A percentile compares a stretch with the other conserved stretches of the same genome.
phyloP scores from a whole-genome alignment of 1,284 basidiomycete species.

The Rhodotorula sp. region DNA sequence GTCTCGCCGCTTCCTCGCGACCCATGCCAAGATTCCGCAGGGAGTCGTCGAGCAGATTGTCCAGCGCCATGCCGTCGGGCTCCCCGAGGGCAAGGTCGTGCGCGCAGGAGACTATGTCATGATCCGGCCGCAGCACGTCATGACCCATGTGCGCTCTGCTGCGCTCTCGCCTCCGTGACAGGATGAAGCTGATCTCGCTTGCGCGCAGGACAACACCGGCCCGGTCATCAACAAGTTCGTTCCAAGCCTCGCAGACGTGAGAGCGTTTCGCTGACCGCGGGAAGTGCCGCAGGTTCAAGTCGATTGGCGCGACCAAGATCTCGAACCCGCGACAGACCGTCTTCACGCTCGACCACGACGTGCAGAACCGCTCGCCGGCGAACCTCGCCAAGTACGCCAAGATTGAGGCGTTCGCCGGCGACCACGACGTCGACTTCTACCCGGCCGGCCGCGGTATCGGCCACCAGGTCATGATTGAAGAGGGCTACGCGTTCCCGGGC shows the following conservation, averaged over 20 bases:
- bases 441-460: slow-evolving; percentile 98
- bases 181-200: neutral
- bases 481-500: slow-evolving; percentile 90
- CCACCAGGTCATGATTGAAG: slow-evolving; percentile 91
- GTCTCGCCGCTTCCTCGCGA: slow-evolving; percentile 32
- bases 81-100: slow-evolving; percentile 70
- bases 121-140: slow-evolving; percentile 92
- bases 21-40: slow-evolving; percentile 55
- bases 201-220: slow-evolving; percentile 86
- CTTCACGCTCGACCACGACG: slow-evolving; percentile 97
- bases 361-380: slow-evolving; percentile 93
- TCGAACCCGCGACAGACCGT: slow-evolving; percentile 82
- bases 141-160: slow-evolving; percentile 53
- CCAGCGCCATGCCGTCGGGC: slow-evolving; percentile 90
- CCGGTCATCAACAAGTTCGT: slow-evolving; percentile 91
- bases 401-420: slow-evolving; percentile 88
- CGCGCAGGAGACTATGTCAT: slow-evolving; percentile 98
- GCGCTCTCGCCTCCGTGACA: too few relatives aligned
- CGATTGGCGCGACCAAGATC: slow-evolving; percentile 86
- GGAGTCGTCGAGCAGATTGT: slow-evolving; percentile 97
- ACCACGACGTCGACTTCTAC: slow-evolving; percentile 89
- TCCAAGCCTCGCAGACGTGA: neutral
- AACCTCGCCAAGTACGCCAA: slow-evolving; percentile 90
- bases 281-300: slow-evolving; percentile 70
- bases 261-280: neutral